Percentiles rank a stretch among this genome's conserved stretches.
phyloP scores from a whole-genome alignment of 805 yeast genomes.

The Lachancea sp. region DNA sequence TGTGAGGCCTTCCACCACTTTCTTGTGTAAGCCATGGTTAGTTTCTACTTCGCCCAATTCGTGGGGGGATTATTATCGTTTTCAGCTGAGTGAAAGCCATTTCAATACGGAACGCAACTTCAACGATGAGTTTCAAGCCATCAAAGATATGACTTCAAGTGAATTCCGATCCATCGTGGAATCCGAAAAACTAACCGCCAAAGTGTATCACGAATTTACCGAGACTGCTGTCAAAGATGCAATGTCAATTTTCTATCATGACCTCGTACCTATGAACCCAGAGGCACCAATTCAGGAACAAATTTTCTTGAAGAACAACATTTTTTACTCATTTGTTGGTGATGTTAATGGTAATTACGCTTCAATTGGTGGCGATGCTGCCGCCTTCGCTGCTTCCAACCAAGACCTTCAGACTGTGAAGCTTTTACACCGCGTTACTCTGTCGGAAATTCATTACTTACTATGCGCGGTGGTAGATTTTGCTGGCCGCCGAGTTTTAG shows the following conservation, averaged over 20 bases:
- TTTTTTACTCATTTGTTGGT: conserved; percentile 76
- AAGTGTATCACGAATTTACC: conserved; percentile 70
- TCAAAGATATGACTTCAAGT: conserved; percentile 60
- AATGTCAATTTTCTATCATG: conserved; percentile 64
- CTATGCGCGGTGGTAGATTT: conserved; percentile 85
- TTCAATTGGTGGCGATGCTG: conserved; percentile 71
- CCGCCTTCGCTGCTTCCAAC: conserved; percentile 71
- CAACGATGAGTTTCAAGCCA: conserved; percentile 85
- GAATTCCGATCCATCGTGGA: conserved; percentile 60
- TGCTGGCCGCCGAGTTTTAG: conserved; percentile 79
- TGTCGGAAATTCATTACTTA: conserved; percentile 58
- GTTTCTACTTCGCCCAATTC: conserved; percentile 27
- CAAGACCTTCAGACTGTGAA: conserved; percentile 75
- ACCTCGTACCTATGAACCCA: conserved; percentile 75
- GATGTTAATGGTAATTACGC: conserved; percentile 55
- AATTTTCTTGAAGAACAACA: conserved; percentile 72
- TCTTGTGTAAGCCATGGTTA: conserved; percentile 74
- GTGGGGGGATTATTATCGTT: conserved; percentile 51
- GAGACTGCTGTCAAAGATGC: conserved; percentile 75
- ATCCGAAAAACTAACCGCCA: conserved; percentile 69
- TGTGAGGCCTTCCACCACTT: conserved; percentile 53
- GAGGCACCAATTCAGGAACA: conserved; percentile 54
- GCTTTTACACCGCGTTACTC: conserved; percentile 58
- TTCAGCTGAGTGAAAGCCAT: conserved; percentile 40
- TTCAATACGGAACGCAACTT: conserved; percentile 57